Percentiles rank a stretch among this genome's conserved stretches.
Evolutionary conservation across 2,329 filamentous ascomycete genomes (phyloP).

Genomic region (Colletotrichum tamarilloi): DNA sequence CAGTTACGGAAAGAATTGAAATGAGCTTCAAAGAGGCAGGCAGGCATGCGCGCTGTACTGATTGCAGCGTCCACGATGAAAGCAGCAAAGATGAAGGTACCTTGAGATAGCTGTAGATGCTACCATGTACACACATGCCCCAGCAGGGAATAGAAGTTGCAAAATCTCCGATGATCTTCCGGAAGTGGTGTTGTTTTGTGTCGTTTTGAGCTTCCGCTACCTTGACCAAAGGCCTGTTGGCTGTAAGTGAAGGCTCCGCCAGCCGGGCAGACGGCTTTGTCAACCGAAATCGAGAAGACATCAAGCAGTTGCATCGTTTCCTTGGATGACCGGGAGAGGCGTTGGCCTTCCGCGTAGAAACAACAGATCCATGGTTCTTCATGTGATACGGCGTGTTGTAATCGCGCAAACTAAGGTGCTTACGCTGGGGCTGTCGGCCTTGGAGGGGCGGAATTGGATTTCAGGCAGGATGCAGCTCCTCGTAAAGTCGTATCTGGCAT

Average conservation of each 20-base stretch:
- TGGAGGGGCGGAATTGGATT: slow-evolving; percentile 29
- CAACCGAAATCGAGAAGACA: slow-evolving; percentile 17
- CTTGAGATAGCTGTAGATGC: neutral
- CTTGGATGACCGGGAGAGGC: neutral
- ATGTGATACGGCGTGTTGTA: slow-evolving; percentile 25
- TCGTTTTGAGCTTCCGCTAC: slow-evolving; percentile 5
- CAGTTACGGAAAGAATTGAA: neutral
- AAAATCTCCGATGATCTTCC: slow-evolving; percentile 11
- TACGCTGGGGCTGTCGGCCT: neutral
- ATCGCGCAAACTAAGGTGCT: neutral
- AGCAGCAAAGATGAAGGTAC: neutral
- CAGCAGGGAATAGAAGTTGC: neutral
- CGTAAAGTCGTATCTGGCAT: neutral
- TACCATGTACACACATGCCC: slow-evolving; percentile 1
- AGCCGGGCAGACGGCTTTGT: slow-evolving; percentile 30
- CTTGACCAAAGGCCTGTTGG: slow-evolving; percentile 34
- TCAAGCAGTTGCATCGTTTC: neutral
- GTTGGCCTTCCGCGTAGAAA: neutral
- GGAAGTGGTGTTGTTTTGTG: neutral
- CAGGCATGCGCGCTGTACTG: neutral
- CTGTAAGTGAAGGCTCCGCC: slow-evolving; percentile 22
- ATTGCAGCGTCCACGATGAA: neutral
- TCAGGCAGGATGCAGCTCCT: neutral
- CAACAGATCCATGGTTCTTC: neutral
- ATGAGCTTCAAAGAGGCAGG: neutral